Percentiles rank a stretch among this genome's conserved stretches.
Conservation (phyloP, 768 basidiomycete species). For the Trametes cinnabarina region DNA sequence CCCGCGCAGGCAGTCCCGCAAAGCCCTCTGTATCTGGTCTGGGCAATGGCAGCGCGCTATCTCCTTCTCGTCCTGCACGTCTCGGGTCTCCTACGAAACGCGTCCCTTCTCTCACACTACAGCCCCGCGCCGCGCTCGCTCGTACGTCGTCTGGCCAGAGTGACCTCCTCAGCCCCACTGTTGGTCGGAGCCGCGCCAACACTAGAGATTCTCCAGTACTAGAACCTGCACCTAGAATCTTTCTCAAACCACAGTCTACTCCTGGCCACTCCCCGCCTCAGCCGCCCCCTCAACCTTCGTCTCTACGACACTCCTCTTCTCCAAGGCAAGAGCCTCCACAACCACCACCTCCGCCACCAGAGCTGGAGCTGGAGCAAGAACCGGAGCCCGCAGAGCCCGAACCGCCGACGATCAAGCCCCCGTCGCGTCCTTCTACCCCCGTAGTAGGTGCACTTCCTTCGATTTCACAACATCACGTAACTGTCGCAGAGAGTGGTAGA, state of each 20-base stretch:
- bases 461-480: conserved; percentile 1
- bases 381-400: not conserved
- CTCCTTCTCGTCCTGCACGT: conserved; percentile 32
- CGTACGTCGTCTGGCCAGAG: conserved; percentile 42
- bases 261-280: conserved; percentile 16
- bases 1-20: conserved; percentile 65
- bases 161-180: conserved; percentile 29
- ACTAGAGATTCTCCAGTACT: conserved; percentile 30
- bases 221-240: conserved; percentile 19
- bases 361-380: conserved; percentile 15
- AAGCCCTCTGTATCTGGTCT: conserved; percentile 38
- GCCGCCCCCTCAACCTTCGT: conserved; percentile 14
- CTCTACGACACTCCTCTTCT: conserved; percentile 15
- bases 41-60: conserved; percentile 23
- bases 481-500: conserved; percentile 34
- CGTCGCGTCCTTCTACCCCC: conserved; percentile 21
- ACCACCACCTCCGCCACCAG: conserved; percentile 1
- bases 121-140: conserved; percentile 49
- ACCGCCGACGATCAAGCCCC: not conserved
- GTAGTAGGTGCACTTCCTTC: conserved; percentile 23
- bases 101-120: conserved; percentile 43
- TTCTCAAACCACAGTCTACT: conserved; percentile 19
- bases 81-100: conserved; percentile 58
- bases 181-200: conserved; percentile 29
- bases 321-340: conserved; percentile 1